phyloP scores from a whole-genome alignment of 805 yeast genomes.

The Metschnikowia cerradonensis region DNA sequence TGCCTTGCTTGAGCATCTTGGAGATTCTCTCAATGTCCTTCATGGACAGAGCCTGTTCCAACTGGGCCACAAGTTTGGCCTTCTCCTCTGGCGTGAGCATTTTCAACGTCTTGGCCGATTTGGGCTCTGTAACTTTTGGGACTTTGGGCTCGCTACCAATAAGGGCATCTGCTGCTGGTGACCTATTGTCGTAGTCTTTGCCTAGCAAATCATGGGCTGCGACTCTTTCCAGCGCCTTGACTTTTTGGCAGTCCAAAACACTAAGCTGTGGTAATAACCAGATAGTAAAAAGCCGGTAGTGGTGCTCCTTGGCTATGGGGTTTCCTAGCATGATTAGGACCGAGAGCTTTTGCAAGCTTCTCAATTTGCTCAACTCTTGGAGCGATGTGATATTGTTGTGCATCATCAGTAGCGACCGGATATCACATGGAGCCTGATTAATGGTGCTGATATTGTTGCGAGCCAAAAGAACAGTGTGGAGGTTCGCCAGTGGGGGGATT shows the following conservation, averaged over 20 bases:
- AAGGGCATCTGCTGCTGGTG: conserved; percentile 27
- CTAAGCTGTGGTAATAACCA: conserved; percentile 61
- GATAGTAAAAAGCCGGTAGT: conserved; percentile 59
- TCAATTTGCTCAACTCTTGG: conserved; percentile 26
- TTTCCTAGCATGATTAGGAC: conserved; percentile 56
- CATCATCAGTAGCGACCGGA: conserved; percentile 50
- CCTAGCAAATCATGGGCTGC: conserved; percentile 44
- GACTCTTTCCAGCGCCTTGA: conserved; percentile 52
- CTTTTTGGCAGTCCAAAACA: conserved; percentile 63
- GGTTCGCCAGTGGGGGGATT: conserved; percentile 41
- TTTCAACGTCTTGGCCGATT: conserved; percentile 31
- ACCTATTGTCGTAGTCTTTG: conserved; percentile 17
- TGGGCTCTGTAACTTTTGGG: background rate
- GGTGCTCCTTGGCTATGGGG: conserved; percentile 44
- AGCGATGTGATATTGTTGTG: conserved; percentile 49
- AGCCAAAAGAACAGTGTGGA: conserved; percentile 55
- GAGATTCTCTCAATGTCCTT: conserved; percentile 76
- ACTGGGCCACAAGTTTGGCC: conserved; percentile 45
- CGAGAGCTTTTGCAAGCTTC: conserved; percentile 6
- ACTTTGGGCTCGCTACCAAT: conserved; percentile 7
- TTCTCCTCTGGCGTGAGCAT: conserved; percentile 56
- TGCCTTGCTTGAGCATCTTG: conserved; percentile 14
- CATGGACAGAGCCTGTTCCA: conserved; percentile 61
- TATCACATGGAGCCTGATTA: conserved; percentile 19
- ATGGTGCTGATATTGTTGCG: conserved; percentile 54